Conservation (phyloP, 257 asterid genomes). For the Petunia secreta region DNA sequence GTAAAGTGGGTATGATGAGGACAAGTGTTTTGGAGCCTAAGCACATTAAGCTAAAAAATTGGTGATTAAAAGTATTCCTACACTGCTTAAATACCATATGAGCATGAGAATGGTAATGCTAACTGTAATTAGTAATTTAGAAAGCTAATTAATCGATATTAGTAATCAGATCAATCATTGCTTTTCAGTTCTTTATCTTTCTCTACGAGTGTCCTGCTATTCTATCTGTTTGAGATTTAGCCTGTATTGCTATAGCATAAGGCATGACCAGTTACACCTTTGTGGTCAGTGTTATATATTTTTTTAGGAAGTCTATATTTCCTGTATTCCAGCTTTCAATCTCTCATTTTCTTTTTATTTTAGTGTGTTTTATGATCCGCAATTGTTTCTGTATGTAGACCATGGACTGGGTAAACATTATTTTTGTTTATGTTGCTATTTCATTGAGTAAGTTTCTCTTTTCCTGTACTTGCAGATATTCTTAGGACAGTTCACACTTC, state of each 20-base stretch:
- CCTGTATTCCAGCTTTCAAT: conserved; percentile 13
- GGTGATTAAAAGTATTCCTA: not conserved
- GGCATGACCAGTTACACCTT: conserved; percentile 17
- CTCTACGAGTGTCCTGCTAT: not conserved
- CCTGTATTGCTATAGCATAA: conserved; percentile 5
- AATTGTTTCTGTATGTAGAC: conserved; percentile 10
- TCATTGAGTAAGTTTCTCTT: conserved; percentile 27
- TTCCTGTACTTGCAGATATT: conserved; percentile 59
- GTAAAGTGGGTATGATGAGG: conserved; percentile 16
- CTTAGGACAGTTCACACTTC: conserved; percentile 76
- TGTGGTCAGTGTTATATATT: not conserved
- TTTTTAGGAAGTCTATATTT: not conserved
- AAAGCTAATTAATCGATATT: not conserved
- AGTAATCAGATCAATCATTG: not conserved
- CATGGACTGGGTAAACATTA: conserved; percentile 14
- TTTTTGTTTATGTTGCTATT: conserved; percentile 28
- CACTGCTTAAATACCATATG: conserved; percentile 1
- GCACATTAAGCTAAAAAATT: not conserved
- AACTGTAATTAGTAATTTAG: not conserved
- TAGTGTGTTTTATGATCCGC: not conserved
- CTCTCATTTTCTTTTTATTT: not conserved
- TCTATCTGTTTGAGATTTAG: conserved; percentile 19
- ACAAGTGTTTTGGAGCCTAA: not conserved
- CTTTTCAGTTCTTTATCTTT: not conserved
- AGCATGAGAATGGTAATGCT: not conserved